Evolutionary conservation across 495 filamentous ascomycete genomes (phyloP).

Genomic region (Daldinia decipiens): DNA sequence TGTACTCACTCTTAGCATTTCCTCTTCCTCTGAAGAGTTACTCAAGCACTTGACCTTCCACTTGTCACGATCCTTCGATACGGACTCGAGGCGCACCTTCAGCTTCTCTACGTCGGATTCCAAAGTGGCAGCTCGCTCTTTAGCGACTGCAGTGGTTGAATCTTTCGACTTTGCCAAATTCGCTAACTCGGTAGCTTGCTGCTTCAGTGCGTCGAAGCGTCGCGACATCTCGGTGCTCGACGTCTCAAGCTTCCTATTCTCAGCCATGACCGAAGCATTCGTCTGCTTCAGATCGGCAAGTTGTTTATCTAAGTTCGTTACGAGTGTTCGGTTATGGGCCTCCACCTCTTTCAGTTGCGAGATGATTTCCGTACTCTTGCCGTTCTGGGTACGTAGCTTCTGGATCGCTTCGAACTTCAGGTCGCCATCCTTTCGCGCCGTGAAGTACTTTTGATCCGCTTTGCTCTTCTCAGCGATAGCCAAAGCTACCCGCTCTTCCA

Average conservation of each 20-base stretch:
- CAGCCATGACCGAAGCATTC: conserved; percentile 69
- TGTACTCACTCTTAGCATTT: conserved; percentile 79
- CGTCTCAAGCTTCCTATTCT: conserved; percentile 77
- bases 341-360: conserved; percentile 92
- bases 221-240: conserved; percentile 73
- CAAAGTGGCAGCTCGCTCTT: conserved; percentile 66
- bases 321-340: conserved; percentile 63
- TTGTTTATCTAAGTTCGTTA: conserved; percentile 92
- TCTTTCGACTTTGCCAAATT: conserved; percentile 80
- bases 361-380: conserved; percentile 92
- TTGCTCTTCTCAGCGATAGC: conserved; percentile 90
- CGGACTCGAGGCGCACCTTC: conserved; percentile 75
- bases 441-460: conserved; percentile 97
- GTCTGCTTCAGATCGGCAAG: conserved; percentile 80
- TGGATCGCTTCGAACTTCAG: conserved; percentile 79
- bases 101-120: conserved; percentile 80
- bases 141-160: conserved; percentile 64
- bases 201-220: conserved; percentile 74
- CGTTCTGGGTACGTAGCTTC: conserved; percentile 79
- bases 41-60: conserved; percentile 84
- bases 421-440: conserved; percentile 92
- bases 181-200: conserved; percentile 79
- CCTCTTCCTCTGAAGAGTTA: conserved; percentile 82
- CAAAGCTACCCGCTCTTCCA: conserved; percentile 81
- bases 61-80: conserved; percentile 78